Percentiles rank a stretch among this genome's conserved stretches.
These are phyloP conservation scores for Eimeria falciformis DNA, from an alignment of 169 alveolate genomes.

Conservation along the genomic window DNA sequence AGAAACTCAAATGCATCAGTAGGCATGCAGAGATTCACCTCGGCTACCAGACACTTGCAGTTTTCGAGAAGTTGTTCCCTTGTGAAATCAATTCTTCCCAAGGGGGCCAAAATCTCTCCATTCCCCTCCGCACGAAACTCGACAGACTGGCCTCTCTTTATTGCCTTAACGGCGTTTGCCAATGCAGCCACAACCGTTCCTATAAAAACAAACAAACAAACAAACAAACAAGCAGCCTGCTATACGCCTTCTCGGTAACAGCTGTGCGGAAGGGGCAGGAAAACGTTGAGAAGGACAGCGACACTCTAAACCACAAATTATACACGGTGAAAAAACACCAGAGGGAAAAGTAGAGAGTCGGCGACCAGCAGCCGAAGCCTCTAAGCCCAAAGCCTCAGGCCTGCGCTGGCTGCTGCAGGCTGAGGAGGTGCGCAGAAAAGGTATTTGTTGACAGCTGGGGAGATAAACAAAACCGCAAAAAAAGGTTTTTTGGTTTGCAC, in stretches of 20 bases:
- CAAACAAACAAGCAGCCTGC: no score
- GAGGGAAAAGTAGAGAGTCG: no score
- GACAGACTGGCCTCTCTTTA: slow-evolving; percentile 78
- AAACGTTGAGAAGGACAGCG: no score
- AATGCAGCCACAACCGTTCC: slow-evolving; percentile 74
- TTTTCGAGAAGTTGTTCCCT: slow-evolving; percentile 71
- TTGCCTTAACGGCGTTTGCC: slow-evolving; percentile 74
- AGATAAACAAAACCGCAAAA: neutral
- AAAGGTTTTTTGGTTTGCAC: neutral
- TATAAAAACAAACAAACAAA: neutral
- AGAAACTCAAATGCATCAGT: neutral
- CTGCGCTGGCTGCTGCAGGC: neutral
- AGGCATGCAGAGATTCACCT: slow-evolving; percentile 16
- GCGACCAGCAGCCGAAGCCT: no score
- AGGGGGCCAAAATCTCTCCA: slow-evolving; percentile 58
- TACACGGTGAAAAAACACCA: no score
- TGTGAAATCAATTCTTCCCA: slow-evolving; percentile 48
- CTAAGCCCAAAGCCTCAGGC: no score
- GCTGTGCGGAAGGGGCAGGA: no score
- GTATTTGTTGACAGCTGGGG: no score
- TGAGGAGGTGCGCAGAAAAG: neutral
- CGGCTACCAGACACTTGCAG: slow-evolving; percentile 66
- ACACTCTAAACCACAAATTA: no score
- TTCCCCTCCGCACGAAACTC: slow-evolving; percentile 85
- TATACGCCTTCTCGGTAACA: no score